These are phyloP conservation scores for Calamus simplicifolius DNA, from an alignment of 176 grass and related monocot species.

Conservation along the genomic window DNA sequence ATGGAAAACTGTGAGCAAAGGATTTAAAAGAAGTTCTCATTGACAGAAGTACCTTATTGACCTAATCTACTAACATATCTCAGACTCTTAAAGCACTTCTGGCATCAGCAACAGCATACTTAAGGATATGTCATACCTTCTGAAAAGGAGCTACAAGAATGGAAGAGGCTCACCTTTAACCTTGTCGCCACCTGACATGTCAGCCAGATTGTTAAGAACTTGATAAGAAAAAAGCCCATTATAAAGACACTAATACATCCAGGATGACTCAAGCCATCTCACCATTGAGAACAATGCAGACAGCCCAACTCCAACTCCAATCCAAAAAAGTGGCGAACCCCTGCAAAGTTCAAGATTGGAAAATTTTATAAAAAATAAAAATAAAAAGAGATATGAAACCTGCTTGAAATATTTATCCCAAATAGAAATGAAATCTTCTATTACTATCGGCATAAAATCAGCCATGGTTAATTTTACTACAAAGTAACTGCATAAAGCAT, in stretches of 20 bases:
- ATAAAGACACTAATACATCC: background rate
- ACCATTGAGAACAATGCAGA: conserved; percentile 73
- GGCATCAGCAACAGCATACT: no score
- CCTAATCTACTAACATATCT: no score
- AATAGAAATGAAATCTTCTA: background rate
- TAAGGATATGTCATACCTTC: conserved; percentile 1
- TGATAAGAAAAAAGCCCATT: no score
- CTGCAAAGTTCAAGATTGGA: conserved; percentile 31
- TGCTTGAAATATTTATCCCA: background rate
- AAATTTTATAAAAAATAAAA: background rate
- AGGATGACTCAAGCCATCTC: conserved; percentile 11
- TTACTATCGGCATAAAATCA: background rate
- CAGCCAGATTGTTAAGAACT: conserved; percentile 9
- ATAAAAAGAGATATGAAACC: background rate
- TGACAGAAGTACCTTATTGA: no score
- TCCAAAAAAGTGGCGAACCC: conserved; percentile 93
- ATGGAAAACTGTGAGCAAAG: no score
- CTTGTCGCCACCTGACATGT: conserved; percentile 54
- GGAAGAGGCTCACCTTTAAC: conserved; percentile 72
- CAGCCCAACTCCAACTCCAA: conserved; percentile 85
- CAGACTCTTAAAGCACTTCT: no score
- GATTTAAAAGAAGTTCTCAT: no score
- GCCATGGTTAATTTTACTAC: background rate
- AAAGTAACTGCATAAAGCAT: no score
- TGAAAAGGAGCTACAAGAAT: conserved; percentile 10